Evolutionary conservation across 2,329 filamentous ascomycete genomes (phyloP), one percentile per base, ranked within the genome.

Genomic region (Madurella mycetomatis): DNA sequence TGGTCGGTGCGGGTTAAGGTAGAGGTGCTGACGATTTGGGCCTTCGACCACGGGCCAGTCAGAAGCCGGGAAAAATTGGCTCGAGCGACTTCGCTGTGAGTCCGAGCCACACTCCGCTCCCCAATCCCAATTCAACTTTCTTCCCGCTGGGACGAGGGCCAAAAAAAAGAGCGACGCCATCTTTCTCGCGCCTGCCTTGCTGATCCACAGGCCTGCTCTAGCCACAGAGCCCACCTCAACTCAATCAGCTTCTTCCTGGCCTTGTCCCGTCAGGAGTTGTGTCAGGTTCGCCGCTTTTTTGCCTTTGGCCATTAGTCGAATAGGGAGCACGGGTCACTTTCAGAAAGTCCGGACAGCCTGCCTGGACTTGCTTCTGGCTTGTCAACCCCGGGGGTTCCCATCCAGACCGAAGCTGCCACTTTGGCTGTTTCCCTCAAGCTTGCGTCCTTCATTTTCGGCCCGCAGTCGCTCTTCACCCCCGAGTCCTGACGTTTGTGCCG

Each of bases 91-190:
- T 40, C 7, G 37, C 42, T 25, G 39, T 39, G 47, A 57, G 57
- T 47, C 54, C 44, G 40, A 51, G 43, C 57, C 54, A 49, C 41
- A 37, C 47, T 49, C 34, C 31, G 41, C 11, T 41, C 50, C 48
- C 43, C 58, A 52, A 51, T 49, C 53, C 51, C 56, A 60, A 58
- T 58, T 56, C 53, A 52, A 55, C 55, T 48, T 19, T 49, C 56
- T 51, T 50, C 47, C 51, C 49, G 49, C 41, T 46, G 49, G 45
- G 49, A 58, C 39, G 32, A 52, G 47, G 31, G 42, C 17, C 37
- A 45, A 54, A 55, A 56, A 55, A 56, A 54, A 48, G 47, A 41
- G 41, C 54, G 49, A 54, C 56, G 47, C 48, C 49, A 53, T 54
- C 45, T 19, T 18, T 41, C 30, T 46, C 41, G 48, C 55, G 39